Percentiles rank a stretch among this genome's conserved stretches.
Evolutionary conservation across 805 yeast genomes (phyloP).

Genomic region (Diddensiella caesifluorescens): DNA sequence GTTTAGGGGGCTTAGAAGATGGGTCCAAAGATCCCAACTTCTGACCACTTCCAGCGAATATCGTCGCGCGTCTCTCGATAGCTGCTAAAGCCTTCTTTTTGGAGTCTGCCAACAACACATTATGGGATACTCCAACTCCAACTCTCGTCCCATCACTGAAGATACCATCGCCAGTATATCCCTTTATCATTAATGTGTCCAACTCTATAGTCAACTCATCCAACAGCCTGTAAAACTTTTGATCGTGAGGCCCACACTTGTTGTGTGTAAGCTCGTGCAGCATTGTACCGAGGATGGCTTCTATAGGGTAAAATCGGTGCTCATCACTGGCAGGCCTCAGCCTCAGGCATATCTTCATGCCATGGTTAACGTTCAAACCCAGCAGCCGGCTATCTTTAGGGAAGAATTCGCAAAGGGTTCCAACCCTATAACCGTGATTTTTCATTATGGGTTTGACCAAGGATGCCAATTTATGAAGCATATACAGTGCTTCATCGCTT

Average conservation of each 20-base stretch:
- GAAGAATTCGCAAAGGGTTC: constrained; percentile 68
- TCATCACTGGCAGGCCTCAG: constrained; percentile 56
- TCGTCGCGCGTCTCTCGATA: constrained; percentile 38
- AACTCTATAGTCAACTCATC: constrained; percentile 55
- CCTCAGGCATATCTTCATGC: constrained; percentile 66
- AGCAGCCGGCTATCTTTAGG: constrained; percentile 62
- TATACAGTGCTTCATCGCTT: constrained; percentile 47
- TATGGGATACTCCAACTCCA: constrained; percentile 32
- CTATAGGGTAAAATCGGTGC: constrained; percentile 51
- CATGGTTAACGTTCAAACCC: constrained; percentile 79
- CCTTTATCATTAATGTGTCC: constrained; percentile 36
- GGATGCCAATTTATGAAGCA: constrained; percentile 62
- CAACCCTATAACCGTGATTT: constrained; percentile 59
- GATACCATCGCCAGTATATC: constrained; percentile 43
- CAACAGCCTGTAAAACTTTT: constrained; percentile 55
- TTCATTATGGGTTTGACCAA: constrained; percentile 76
- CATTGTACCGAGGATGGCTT: constrained; percentile 71
- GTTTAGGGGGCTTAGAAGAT: constrained; percentile 25
- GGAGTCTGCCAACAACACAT: constrained; percentile 11
- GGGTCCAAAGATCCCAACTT: constrained; percentile 34
- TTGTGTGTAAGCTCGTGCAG: constrained; percentile 87
- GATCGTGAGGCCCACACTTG: constrained; percentile 73
- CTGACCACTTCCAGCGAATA: constrained; percentile 33
- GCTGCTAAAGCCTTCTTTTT: constrained; percentile 20
- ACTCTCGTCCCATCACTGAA: constrained; percentile 44